phyloP scores from a whole-genome alignment of 1,284 basidiomycete species.

The Athelia sp. region DNA sequence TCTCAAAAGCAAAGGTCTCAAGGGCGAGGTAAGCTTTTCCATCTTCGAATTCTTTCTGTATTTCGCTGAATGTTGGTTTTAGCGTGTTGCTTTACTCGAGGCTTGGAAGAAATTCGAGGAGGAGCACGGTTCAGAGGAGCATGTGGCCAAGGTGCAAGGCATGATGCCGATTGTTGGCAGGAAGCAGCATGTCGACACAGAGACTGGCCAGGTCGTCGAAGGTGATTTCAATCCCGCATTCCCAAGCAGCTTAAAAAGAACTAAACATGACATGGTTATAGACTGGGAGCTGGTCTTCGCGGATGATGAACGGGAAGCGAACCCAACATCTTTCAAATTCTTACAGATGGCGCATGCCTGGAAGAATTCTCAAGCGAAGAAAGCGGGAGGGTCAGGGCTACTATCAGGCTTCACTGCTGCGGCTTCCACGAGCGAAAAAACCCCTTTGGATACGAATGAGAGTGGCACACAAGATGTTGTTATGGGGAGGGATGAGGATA shows the following conservation, averaged over 20 bases:
- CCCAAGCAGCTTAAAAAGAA: background rate
- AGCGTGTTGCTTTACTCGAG: slow-evolving; percentile 87
- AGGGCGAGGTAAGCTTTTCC: slow-evolving; percentile 70
- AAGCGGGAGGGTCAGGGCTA: slow-evolving; percentile 21
- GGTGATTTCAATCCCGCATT: slow-evolving; percentile 43
- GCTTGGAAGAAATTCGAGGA: slow-evolving; percentile 93
- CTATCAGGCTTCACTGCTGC: slow-evolving; percentile 43
- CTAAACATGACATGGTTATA: slow-evolving; percentile 22
- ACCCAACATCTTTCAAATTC: slow-evolving; percentile 91
- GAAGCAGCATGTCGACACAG: slow-evolving; percentile 76
- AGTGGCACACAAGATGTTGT: slow-evolving; percentile 4
- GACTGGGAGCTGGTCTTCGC: slow-evolving; percentile 94
- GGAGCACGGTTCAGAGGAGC: slow-evolving; percentile 64
- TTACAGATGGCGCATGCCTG: slow-evolving; percentile 91
- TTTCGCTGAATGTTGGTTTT: slow-evolving; percentile 8
- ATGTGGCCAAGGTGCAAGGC: slow-evolving; percentile 73
- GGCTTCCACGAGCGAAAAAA: slow-evolving; percentile 14
- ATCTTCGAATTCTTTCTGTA: background rate
- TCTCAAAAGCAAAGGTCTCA: slow-evolving; percentile 74
- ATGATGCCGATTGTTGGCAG: slow-evolving; percentile 92
- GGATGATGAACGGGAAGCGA: slow-evolving; percentile 90
- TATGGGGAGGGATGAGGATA: slow-evolving; percentile 20
- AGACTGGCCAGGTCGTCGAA: slow-evolving; percentile 82
- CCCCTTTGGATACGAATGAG: background rate
- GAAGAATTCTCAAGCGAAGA: slow-evolving; percentile 51